phyloP scores from a whole-genome alignment of 2,329 filamentous ascomycete species.

The Diaporthe velutina region DNA sequence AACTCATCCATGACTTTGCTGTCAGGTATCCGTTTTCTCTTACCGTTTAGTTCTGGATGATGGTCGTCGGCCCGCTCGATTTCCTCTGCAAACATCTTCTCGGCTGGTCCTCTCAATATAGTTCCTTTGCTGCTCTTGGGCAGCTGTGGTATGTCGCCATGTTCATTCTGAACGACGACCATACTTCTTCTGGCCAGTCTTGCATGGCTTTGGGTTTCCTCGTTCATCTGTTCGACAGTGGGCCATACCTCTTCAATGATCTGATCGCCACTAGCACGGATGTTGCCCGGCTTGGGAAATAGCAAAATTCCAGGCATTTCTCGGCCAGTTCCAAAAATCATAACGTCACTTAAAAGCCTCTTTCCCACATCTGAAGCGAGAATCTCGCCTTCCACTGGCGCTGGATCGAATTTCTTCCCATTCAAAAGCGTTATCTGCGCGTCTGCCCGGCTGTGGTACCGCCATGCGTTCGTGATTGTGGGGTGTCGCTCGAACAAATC shows the following conservation, averaged over 20 bases:
- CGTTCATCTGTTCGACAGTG: slow-evolving; percentile 61
- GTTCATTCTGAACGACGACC: slow-evolving; percentile 54
- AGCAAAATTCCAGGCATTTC: slow-evolving; percentile 69
- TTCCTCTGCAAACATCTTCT: slow-evolving; percentile 58
- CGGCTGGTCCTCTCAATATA: slow-evolving; percentile 63
- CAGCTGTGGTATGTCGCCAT: slow-evolving; percentile 48
- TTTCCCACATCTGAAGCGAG: slow-evolving; percentile 50
- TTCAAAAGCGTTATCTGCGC: slow-evolving; percentile 73
- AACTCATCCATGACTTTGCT: slow-evolving; percentile 53
- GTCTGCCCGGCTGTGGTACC: slow-evolving; percentile 72
- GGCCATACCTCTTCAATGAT: slow-evolving; percentile 58
- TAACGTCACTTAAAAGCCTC: slow-evolving; percentile 61
- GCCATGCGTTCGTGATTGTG: slow-evolving; percentile 67
- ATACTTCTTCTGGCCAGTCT: slow-evolving; percentile 65
- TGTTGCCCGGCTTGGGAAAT: slow-evolving; percentile 54
- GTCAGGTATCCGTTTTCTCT: slow-evolving; percentile 44
- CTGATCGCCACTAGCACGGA: slow-evolving; percentile 47
- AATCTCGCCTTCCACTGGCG: slow-evolving; percentile 69
- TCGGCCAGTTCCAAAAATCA: slow-evolving; percentile 72
- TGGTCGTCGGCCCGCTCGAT: slow-evolving; percentile 62
- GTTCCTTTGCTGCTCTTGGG: slow-evolving; percentile 76
- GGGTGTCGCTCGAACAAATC: slow-evolving; percentile 72
- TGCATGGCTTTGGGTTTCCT: slow-evolving; percentile 62
- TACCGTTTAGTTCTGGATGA: slow-evolving; percentile 19
- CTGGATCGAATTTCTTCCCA: slow-evolving; percentile 78